Conservation (phyloP, 2,329 filamentous ascomycete genomes). For the Diplocarpon mali region DNA sequence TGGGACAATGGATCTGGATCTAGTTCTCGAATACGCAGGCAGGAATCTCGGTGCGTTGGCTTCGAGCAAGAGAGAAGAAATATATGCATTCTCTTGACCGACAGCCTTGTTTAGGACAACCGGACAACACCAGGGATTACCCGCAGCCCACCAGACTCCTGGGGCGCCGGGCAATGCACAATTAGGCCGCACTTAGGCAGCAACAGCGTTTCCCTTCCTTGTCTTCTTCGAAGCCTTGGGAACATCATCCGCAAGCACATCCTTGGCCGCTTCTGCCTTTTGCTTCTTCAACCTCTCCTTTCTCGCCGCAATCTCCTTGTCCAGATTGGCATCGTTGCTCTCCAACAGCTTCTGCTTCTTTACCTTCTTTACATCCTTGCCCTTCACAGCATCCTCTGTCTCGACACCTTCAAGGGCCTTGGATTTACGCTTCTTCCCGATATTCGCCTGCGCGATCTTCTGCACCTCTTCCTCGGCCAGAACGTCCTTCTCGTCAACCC, state of each 20-base stretch:
- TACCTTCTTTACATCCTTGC: conserved; percentile 22
- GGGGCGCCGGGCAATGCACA: background rate
- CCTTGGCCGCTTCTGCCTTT: conserved; percentile 26
- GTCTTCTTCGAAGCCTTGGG: conserved; percentile 20
- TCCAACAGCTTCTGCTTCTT: conserved; percentile 30
- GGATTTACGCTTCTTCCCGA: conserved; percentile 46
- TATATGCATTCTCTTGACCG: background rate
- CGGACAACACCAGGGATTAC: background rate
- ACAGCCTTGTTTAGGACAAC: background rate
- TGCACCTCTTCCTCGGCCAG: conserved; percentile 42
- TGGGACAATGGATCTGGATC: background rate
- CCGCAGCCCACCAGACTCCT: background rate
- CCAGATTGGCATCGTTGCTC: conserved; percentile 28
- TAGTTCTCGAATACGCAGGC: background rate
- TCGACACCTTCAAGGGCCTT: conserved; percentile 24
- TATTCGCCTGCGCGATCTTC: conserved; percentile 31
- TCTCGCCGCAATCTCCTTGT: conserved; percentile 27
- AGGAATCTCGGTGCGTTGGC: too few relatives aligned
- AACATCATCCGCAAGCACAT: conserved; percentile 20
- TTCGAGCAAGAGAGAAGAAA: background rate
- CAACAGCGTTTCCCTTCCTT: conserved; percentile 21
- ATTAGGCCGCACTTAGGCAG: conserved; percentile 9
- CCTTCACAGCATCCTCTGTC: conserved; percentile 23
- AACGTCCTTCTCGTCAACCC: conserved; percentile 68
- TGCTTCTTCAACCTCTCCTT: conserved; percentile 29